A percentile compares a stretch with the other conserved stretches of the same genome.
These are phyloP conservation scores for Porodaedalea pini DNA, from an alignment of 1,284 basidiomycete species.

Conservation along the genomic window DNA sequence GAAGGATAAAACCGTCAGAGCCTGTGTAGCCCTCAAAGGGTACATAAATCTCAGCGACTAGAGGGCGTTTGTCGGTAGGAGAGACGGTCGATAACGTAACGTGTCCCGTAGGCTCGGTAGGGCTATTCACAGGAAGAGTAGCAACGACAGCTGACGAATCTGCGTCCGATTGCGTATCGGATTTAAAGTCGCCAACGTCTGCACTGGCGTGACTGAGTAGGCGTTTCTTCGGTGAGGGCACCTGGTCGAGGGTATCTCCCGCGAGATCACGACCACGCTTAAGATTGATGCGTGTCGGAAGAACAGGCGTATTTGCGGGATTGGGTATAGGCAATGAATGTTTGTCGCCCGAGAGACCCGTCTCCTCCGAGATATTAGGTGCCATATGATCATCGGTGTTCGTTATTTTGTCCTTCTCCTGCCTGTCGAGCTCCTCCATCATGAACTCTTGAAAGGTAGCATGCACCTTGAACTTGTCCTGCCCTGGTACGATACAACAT, in stretches of 20 bases:
- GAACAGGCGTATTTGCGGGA: neutral
- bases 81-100: neutral
- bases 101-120: neutral
- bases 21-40: conserved; percentile 16
- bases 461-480: conserved; percentile 3
- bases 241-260: neutral
- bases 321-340: neutral
- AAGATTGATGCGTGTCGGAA: conserved; percentile 3
- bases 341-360: too few species aligned
- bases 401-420: neutral
- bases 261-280: neutral
- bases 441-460: conserved; percentile 6
- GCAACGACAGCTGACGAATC: neutral
- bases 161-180: neutral
- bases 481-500: conserved; percentile 17
- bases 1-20: conserved; percentile 1
- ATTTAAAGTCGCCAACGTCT: neutral
- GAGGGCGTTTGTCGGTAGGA: neutral
- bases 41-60: conserved; percentile 6
- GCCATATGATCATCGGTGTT: neutral
- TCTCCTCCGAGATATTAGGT: neutral
- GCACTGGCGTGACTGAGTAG: neutral
- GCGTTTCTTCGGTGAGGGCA: neutral
- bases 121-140: neutral
- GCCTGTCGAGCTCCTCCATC: neutral